Conservation (phyloP, 2,329 filamentous ascomycete genomes). For the Scytalidium sp. region DNA sequence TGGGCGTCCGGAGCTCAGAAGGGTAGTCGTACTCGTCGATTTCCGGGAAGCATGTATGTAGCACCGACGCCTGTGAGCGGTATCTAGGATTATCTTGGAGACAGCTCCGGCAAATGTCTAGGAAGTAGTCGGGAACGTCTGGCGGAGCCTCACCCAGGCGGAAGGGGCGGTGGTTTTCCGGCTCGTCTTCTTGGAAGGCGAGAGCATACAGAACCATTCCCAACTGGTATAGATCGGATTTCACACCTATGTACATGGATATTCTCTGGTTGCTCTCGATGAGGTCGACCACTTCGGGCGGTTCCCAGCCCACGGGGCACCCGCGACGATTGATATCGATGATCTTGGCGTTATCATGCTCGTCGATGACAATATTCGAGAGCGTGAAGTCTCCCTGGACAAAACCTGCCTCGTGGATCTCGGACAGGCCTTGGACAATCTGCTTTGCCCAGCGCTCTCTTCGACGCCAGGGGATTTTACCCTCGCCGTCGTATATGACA, state of each 20-base stretch:
- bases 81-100: conserved; percentile 70
- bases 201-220: conserved; percentile 97
- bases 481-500: conserved; percentile 76
- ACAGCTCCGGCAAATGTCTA: conserved; percentile 69
- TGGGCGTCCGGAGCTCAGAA: conserved; percentile 17
- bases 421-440: conserved; percentile 82
- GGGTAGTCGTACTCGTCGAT: conserved; percentile 15
- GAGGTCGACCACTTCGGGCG: conserved; percentile 81
- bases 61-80: conserved; percentile 68
- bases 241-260: conserved; percentile 96
- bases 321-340: conserved; percentile 97
- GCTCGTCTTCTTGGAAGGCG: conserved; percentile 84
- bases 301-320: conserved; percentile 98
- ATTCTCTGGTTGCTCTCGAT: conserved; percentile 88
- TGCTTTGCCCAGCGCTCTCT: conserved; percentile 88
- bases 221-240: conserved; percentile 92
- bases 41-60: conserved; percentile 68
- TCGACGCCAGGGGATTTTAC: conserved; percentile 61
- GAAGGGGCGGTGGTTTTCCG: conserved; percentile 76
- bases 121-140: conserved; percentile 78
- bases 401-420: conserved; percentile 94
- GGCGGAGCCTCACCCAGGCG: conserved; percentile 49
- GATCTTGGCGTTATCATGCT: conserved; percentile 82
- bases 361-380: conserved; percentile 94
- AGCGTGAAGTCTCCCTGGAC: conserved; percentile 97